A percentile compares a stretch with the other conserved stretches of the same genome.
Conservation (phyloP, 2,329 filamentous ascomycete species). For the Penicillium sp. region DNA sequence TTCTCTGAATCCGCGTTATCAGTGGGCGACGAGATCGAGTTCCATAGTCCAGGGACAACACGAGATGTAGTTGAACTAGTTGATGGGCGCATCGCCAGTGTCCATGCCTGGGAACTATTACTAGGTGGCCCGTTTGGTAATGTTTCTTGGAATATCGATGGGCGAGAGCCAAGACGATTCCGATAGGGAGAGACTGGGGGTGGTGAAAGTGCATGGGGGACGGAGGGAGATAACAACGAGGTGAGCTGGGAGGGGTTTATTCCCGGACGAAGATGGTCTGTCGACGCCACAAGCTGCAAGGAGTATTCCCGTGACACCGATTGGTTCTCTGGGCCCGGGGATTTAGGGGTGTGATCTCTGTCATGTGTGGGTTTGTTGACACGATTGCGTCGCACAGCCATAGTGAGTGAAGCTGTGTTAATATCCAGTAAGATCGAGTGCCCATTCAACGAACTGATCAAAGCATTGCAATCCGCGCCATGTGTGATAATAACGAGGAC, state of each 20-base stretch:
- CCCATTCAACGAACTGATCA: slow-evolving; percentile 87
- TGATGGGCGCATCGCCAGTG: slow-evolving; percentile 19
- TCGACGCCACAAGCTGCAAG: slow-evolving; percentile 59
- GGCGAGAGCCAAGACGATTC: slow-evolving; percentile 31
- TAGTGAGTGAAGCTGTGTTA: slow-evolving; percentile 83
- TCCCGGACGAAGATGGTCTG: slow-evolving; percentile 58
- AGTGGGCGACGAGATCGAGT: slow-evolving; percentile 24
- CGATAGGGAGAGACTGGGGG: slow-evolving; percentile 32
- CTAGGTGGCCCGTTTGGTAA: slow-evolving; percentile 26
- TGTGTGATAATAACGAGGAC: slow-evolving; percentile 89
- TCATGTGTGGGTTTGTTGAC: slow-evolving; percentile 14
- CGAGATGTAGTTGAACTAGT: slow-evolving; percentile 22
- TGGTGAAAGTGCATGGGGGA: slow-evolving; percentile 17
- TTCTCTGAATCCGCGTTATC: slow-evolving; percentile 25
- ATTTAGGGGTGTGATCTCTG: slow-evolving; percentile 3
- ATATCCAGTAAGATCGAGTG: slow-evolving; percentile 90
- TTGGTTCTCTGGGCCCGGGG: slow-evolving; percentile 18
- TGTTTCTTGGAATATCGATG: slow-evolving; percentile 26
- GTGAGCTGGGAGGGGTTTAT: slow-evolving; percentile 33
- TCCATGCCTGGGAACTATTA: slow-evolving; percentile 23
- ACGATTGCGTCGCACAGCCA: slow-evolving; percentile 66
- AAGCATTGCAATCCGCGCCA: slow-evolving; percentile 90
- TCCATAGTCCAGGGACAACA: slow-evolving; percentile 37
- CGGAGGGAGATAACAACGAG: slow-evolving; percentile 24
- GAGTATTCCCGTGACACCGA: slow-evolving; percentile 55